phyloP scores from a whole-genome alignment of 352 stramenopile species.

The Globisporangium takayamanum region DNA sequence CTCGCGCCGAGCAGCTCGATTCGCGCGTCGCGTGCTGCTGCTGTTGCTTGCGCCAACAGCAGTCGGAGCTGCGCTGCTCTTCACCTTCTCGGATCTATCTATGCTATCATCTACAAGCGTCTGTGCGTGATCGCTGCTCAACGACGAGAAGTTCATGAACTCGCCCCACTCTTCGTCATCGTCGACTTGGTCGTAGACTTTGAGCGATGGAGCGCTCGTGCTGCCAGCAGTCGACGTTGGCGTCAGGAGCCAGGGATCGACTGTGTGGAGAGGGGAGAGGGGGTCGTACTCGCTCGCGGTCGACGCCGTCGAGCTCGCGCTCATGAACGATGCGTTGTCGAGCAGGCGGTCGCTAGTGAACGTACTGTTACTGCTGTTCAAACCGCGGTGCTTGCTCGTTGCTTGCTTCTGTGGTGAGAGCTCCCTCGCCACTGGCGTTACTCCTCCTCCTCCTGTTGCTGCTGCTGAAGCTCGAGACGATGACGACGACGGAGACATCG shows the following conservation, averaged over 20 bases:
- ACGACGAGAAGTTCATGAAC: conserved; percentile 33
- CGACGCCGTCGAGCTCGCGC: conserved; percentile 23
- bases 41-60: too few relatives aligned
- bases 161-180: conserved; percentile 54
- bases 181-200: conserved; percentile 27
- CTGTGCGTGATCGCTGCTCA: background rate
- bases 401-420: conserved; percentile 2
- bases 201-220: conserved; percentile 15
- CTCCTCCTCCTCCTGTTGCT: too few relatives aligned
- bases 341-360: background rate
- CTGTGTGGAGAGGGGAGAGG: conserved; percentile 22
- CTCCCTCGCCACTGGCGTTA: background rate
- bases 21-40: too few relatives aligned
- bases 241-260: conserved; percentile 11
- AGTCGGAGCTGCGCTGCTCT: too few relatives aligned
- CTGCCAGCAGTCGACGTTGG: conserved; percentile 11
- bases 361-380: too few relatives aligned
- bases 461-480: too few relatives aligned
- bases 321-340: conserved; percentile 27
- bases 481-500: background rate
- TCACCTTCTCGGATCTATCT: too few relatives aligned
- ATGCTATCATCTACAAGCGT: too few relatives aligned
- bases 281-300: conserved; percentile 43
- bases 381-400: background rate
- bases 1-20: too few relatives aligned